Evolutionary conservation across 2,329 filamentous ascomycete species (phyloP).

Genomic region (Colletotrichum acutatum): DNA sequence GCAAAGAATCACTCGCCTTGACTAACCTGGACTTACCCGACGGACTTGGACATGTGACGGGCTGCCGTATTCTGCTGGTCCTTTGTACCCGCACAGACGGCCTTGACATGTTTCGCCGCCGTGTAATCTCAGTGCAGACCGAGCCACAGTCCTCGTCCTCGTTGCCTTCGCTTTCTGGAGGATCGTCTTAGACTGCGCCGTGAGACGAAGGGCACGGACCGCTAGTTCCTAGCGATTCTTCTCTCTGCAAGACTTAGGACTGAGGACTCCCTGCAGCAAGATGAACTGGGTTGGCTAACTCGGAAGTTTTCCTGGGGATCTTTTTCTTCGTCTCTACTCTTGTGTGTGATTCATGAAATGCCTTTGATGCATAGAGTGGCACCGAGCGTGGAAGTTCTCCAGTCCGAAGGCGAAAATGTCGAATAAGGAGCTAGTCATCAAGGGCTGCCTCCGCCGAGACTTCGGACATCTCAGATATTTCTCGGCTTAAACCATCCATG

Average conservation of each 20-base stretch:
- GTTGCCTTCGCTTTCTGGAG: not conserved
- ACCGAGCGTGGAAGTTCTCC: not conserved
- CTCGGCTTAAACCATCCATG: not conserved
- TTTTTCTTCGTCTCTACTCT: constrained; percentile 1
- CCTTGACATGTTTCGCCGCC: constrained; percentile 27
- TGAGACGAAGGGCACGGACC: constrained; percentile 13
- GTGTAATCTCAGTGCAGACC: constrained; percentile 25
- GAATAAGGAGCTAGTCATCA: not conserved
- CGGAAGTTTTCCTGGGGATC: not conserved
- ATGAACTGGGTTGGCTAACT: not conserved
- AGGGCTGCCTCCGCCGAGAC: not conserved
- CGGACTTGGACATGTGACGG: constrained; percentile 18
- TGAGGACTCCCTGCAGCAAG: not conserved
- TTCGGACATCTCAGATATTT: too few species aligned
- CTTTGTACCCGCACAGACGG: constrained; percentile 22
- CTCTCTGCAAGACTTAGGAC: not conserved
- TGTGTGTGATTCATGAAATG: not conserved
- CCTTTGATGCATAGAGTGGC: constrained; percentile 2
- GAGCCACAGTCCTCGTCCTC: constrained; percentile 12
- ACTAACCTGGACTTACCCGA: constrained; percentile 8
- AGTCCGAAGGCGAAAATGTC: not conserved
- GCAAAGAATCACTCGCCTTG: constrained; percentile 8
- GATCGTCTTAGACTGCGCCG: not conserved
- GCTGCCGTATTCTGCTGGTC: not conserved
- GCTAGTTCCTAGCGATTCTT: constrained; percentile 1